Evolutionary conservation across 2,329 filamentous ascomycete species (phyloP).

Genomic region (Fusarium xylarioides): DNA sequence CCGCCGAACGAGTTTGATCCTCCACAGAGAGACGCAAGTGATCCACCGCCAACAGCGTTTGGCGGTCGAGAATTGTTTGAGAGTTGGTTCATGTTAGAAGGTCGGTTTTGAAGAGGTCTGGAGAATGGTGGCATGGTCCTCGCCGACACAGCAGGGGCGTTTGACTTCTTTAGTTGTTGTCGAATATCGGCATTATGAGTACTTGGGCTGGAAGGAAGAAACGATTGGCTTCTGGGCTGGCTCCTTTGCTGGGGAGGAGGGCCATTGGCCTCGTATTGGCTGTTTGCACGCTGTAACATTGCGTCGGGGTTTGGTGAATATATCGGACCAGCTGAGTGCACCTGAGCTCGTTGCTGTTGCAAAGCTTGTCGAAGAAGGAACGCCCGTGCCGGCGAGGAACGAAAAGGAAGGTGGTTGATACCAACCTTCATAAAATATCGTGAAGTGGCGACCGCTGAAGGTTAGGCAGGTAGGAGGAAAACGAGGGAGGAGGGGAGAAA

Average conservation of each 20-base stretch:
- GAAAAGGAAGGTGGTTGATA: conserved; percentile 43
- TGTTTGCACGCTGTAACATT: conserved; percentile 52
- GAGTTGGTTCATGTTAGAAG: conserved; percentile 47
- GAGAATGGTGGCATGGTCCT: conserved; percentile 46
- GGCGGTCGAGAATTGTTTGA: conserved; percentile 16
- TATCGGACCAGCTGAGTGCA: conserved; percentile 28
- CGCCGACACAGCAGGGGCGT: conserved; percentile 52
- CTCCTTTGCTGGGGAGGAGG: conserved; percentile 45
- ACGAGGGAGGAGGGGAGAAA: not conserved
- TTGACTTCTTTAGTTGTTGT: conserved; percentile 59
- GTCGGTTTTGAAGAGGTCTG: conserved; percentile 42
- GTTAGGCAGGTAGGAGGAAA: not conserved
- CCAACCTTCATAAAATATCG: conserved; percentile 49
- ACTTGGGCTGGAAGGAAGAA: conserved; percentile 65
- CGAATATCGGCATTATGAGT: conserved; percentile 58
- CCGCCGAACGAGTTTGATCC: conserved; percentile 59
- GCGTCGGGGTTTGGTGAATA: conserved; percentile 33
- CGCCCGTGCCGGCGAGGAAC: conserved; percentile 51
- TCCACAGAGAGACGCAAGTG: conserved; percentile 55
- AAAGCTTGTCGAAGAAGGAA: conserved; percentile 38
- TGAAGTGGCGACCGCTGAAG: not conserved
- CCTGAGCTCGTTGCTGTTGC: conserved; percentile 36
- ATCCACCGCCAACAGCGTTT: conserved; percentile 29
- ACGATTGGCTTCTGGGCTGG: conserved; percentile 56
- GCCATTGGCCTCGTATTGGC: conserved; percentile 51